Evolutionary conservation across 1,284 basidiomycete genomes (phyloP).

Genomic region (Melampsora americana): DNA sequence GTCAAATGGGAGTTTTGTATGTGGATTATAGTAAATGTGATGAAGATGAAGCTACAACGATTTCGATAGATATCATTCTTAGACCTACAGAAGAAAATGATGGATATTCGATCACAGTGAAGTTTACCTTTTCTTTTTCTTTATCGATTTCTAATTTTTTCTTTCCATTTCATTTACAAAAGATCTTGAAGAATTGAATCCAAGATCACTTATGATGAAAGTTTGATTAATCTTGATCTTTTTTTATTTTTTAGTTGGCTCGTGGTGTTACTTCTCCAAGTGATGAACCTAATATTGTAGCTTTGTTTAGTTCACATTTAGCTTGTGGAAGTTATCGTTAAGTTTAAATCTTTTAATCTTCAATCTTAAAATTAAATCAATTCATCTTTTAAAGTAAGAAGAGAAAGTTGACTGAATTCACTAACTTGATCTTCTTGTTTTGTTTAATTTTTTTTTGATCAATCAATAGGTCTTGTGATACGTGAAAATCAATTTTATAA

Average conservation of each 20-base stretch:
- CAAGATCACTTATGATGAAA: background rate
- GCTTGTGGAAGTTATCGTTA: conserved; percentile 37
- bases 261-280: conserved; percentile 17
- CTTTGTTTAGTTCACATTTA: conserved; percentile 16
- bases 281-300: background rate
- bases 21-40: conserved; percentile 15
- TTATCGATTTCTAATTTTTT: too few relatives aligned
- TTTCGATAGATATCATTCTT: conserved; percentile 16
- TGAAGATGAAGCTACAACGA: conserved; percentile 21
- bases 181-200: too few relatives aligned
- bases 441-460: background rate
- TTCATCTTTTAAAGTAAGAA: background rate
- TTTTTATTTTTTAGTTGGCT: conserved; percentile 5
- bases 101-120: conserved; percentile 9
- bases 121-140: background rate
- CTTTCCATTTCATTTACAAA: too few relatives aligned
- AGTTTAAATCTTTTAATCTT: background rate
- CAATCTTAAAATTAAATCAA: too few relatives aligned
- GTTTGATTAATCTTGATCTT: background rate
- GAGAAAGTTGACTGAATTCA: background rate
- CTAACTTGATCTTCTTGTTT: background rate
- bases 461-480: conserved; percentile 16
- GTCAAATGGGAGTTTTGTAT: background rate
- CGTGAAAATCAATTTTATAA: conserved; percentile 34
- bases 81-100: conserved; percentile 12